phyloP scores from a whole-genome alignment of 352 stramenopile genomes.

The Phytophthora meadii region DNA sequence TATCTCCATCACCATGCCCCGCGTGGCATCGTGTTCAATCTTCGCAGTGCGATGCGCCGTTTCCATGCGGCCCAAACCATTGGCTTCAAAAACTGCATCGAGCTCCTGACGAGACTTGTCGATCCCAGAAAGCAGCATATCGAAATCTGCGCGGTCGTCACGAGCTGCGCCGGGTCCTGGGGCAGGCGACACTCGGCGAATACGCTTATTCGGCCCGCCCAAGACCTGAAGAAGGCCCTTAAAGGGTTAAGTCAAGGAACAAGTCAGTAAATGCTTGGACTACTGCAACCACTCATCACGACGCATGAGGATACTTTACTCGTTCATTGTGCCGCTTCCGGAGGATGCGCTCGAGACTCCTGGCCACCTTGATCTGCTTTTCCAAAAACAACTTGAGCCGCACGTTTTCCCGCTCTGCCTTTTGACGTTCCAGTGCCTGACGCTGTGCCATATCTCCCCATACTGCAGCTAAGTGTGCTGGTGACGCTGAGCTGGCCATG shows the following conservation, averaged over 20 bases:
- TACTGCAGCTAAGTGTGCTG: slow-evolving; percentile 33
- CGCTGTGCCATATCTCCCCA: slow-evolving; percentile 55
- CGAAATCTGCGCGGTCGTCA: slow-evolving; percentile 37
- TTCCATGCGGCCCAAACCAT: slow-evolving; percentile 42
- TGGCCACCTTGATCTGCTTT: slow-evolving; percentile 57
- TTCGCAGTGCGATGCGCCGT: slow-evolving; percentile 38
- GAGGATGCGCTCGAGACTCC: slow-evolving; percentile 47
- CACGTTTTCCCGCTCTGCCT: slow-evolving; percentile 56
- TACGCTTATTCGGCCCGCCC: slow-evolving; percentile 33
- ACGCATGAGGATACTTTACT: slow-evolving; percentile 38
- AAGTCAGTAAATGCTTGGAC: slow-evolving; percentile 23
- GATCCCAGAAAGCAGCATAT: slow-evolving; percentile 40
- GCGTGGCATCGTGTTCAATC: slow-evolving; percentile 40
- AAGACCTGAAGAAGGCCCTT: slow-evolving; percentile 36
- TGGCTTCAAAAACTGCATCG: slow-evolving; percentile 44
- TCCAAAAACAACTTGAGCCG: slow-evolving; percentile 54
- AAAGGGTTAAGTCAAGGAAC: slow-evolving; percentile 22
- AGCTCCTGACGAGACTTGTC: slow-evolving; percentile 41
- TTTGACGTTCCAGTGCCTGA: slow-evolving; percentile 45
- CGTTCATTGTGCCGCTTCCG: slow-evolving; percentile 43
- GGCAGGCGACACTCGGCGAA: slow-evolving; percentile 31
- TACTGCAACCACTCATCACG: slow-evolving; percentile 18
- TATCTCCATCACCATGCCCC: slow-evolving; percentile 49
- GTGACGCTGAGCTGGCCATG: slow-evolving; percentile 19
- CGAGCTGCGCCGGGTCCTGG: slow-evolving; percentile 16